These are phyloP conservation scores for Phlyctochytrium arcticum DNA, from an alignment of 192 early-diverging fungal genomes.

Conservation along the genomic window DNA sequence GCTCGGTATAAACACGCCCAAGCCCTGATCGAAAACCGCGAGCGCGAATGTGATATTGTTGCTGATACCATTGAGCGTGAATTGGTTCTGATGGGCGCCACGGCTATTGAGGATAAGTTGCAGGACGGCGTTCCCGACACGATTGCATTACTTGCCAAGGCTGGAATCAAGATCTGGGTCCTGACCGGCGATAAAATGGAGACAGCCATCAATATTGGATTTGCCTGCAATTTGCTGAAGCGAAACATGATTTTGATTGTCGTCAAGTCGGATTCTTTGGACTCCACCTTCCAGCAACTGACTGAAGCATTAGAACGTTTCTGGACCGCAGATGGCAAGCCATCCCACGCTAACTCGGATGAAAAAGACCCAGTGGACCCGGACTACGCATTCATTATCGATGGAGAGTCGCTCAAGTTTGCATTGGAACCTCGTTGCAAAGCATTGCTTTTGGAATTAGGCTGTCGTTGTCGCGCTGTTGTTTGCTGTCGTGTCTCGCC, in stretches of 20 bases:
- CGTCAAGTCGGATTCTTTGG: conserved; percentile 35
- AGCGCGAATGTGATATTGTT: conserved; percentile 63
- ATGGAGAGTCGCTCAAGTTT: conserved; percentile 53
- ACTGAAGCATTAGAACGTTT: conserved; percentile 55
- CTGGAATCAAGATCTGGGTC: conserved; percentile 96
- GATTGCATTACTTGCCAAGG: conserved; percentile 74
- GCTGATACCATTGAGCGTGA: conserved; percentile 78
- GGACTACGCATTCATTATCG: conserved; percentile 49
- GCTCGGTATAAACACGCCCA: conserved; percentile 69
- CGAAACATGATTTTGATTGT: conserved; percentile 51
- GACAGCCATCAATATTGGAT: conserved; percentile 98
- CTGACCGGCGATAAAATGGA: conserved; percentile 97
- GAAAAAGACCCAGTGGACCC: background rate
- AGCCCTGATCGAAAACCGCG: conserved; percentile 66
- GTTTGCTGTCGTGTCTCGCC: conserved; percentile 92
- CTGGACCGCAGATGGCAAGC: conserved; percentile 44
- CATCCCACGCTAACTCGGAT: background rate
- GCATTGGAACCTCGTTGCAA: conserved; percentile 67
- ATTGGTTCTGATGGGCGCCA: conserved; percentile 82
- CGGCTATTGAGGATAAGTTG: conserved; percentile 95
- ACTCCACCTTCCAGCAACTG: conserved; percentile 54
- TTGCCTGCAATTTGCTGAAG: conserved; percentile 58
- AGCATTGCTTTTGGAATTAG: conserved; percentile 48
- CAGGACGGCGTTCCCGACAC: conserved; percentile 94
- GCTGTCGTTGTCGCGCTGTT: conserved; percentile 64